Percentiles rank a stretch among this genome's conserved stretches.
Conservation (phyloP, 2,329 filamentous ascomycete species). For the Sclerotinia trifoliorum region DNA sequence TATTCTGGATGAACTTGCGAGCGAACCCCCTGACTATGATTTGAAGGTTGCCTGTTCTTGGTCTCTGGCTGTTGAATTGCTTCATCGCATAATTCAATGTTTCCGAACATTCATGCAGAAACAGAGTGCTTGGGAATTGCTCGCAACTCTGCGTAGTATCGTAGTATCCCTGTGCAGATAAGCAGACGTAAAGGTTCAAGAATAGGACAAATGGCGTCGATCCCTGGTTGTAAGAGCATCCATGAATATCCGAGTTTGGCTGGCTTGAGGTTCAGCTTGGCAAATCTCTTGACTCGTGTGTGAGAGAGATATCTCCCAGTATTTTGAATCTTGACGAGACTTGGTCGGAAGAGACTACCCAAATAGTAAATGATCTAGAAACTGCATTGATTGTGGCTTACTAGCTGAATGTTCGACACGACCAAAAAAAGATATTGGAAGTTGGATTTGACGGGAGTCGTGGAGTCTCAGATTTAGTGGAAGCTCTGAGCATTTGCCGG, state of each 20-base stretch:
- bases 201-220: conserved; percentile 2
- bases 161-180: background rate
- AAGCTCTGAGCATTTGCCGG: conserved; percentile 2
- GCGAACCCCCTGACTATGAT: background rate
- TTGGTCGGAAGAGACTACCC: background rate
- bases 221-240: background rate
- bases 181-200: conserved; percentile 8
- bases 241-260: background rate
- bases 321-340: background rate
- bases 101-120: conserved; percentile 6
- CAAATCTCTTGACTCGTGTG: conserved; percentile 11
- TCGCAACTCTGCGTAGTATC: conserved; percentile 12
- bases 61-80: background rate
- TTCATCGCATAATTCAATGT: conserved; percentile 8
- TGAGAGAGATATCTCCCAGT: background rate
- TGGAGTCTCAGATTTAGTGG: conserved; percentile 10
- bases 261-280: background rate
- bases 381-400: background rate
- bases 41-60: background rate
- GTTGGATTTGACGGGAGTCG: background rate
- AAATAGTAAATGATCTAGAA: background rate
- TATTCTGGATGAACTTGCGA: conserved; percentile 17
- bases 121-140: background rate
- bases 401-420: conserved; percentile 10
- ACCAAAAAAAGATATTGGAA: background rate